Conservation (phyloP, 75 land plant genomes). For the Azolla pinnata region DNA sequence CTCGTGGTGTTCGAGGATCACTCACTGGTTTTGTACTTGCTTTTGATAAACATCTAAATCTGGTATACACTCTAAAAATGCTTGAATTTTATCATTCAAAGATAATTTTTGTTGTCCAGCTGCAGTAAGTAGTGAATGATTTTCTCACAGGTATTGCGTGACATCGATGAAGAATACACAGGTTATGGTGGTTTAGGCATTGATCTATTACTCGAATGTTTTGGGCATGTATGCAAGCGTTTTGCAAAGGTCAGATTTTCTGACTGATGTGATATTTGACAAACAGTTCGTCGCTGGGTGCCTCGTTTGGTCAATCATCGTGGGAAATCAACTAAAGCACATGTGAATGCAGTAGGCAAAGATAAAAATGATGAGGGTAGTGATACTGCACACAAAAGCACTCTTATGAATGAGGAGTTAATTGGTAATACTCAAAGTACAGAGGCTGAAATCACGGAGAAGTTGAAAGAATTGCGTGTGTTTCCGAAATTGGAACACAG, state of each 20-base stretch:
- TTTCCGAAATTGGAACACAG: conserved; percentile 24
- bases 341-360: no score
- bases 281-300: conserved; percentile 27
- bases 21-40: conserved; percentile 29
- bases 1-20: conserved; percentile 33
- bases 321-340: conserved; percentile 8
- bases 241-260: not conserved
- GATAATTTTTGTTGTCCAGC: not conserved
- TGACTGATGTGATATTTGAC: not conserved
- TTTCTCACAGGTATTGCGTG: conserved; percentile 31
- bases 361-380: no score
- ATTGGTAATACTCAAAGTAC: no score
- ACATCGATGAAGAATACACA: conserved; percentile 39
- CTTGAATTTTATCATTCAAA: not conserved
- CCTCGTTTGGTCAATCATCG: conserved; percentile 32
- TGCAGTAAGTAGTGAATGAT: not conserved
- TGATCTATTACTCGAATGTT: not conserved
- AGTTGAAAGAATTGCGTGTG: conserved; percentile 21
- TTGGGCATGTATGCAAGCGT: not conserved
- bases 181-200: conserved; percentile 9
- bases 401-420: no score
- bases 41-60: conserved; percentile 33
- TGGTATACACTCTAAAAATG: conserved; percentile 15
- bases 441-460: conserved; percentile 13
- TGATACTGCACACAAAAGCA: no score